Percentiles rank a stretch among this genome's conserved stretches.
phyloP scores from a whole-genome alignment of 176 grass and related monocot genomes.

The Avena eriantha region DNA sequence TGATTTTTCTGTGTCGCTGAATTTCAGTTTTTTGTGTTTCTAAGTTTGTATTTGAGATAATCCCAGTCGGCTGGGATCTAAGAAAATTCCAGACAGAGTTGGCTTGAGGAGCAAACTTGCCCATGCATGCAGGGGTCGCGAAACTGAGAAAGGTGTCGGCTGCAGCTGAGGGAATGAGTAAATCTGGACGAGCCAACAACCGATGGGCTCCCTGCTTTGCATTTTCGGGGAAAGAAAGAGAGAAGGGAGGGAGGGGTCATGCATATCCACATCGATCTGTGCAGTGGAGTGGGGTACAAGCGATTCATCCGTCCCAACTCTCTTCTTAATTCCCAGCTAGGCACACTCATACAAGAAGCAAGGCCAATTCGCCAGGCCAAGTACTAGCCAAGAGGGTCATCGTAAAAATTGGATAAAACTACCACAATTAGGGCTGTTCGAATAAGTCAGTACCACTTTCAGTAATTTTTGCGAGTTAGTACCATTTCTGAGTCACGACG shows the following conservation, averaged over 20 bases:
- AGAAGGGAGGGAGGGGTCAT: neutral
- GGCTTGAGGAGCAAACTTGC: neutral
- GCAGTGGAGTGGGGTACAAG: conserved; percentile 51
- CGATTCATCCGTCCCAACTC: conserved; percentile 15
- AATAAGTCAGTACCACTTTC: too few relatives aligned
- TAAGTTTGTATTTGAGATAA: too few relatives aligned
- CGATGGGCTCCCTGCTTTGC: neutral
- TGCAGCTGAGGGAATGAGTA: neutral
- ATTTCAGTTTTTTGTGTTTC: too few relatives aligned
- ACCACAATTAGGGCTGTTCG: too few relatives aligned
- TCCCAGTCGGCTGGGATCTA: too few relatives aligned
- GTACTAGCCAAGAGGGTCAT: too few relatives aligned
- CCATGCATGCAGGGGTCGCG: neutral
- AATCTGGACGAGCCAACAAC: neutral
- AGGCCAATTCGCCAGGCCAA: too few relatives aligned
- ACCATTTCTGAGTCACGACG: too few relatives aligned
- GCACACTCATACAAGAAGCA: neutral
- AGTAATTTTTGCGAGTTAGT: too few relatives aligned
- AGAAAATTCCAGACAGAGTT: neutral
- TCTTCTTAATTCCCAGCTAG: neutral
- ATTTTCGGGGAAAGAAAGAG: neutral
- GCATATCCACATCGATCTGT: conserved; percentile 39
- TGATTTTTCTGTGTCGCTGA: too few relatives aligned
- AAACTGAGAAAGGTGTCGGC: neutral
- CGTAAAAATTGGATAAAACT: too few relatives aligned